Evolutionary conservation across 441 rosid species (phyloP).

Genomic region (Populus hybrid): DNA sequence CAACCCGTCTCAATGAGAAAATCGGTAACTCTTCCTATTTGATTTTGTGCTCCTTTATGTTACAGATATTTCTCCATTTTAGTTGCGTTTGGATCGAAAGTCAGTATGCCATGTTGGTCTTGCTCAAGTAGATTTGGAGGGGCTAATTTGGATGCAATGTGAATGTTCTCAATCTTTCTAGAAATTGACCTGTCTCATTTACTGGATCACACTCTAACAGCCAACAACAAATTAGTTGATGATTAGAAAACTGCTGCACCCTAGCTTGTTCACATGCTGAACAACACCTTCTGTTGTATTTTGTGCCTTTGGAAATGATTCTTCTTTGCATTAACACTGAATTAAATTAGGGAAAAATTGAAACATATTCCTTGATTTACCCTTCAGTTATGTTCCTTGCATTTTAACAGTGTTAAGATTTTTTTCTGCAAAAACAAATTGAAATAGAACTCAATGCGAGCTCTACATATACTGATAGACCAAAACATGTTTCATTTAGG

Average conservation of each 20-base stretch:
- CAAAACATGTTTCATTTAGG: neutral
- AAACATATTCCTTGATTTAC: neutral
- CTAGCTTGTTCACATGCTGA: neutral
- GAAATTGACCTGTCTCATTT: neutral
- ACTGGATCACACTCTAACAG: neutral
- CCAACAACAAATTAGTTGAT: neutral
- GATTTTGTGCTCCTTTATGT: neutral
- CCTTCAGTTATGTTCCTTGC: neutral
- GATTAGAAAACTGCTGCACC: neutral
- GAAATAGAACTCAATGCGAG: neutral
- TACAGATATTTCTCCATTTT: neutral
- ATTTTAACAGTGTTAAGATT: neutral
- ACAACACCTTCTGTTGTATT: neutral
- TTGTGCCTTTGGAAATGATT: neutral
- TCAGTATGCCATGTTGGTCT: neutral
- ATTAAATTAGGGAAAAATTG: neutral
- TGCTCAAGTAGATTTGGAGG: neutral
- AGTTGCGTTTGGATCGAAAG: neutral
- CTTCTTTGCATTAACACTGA: neutral
- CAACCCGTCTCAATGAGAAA: slow-evolving; percentile 33
- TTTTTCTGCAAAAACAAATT: neutral
- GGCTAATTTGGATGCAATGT: neutral
- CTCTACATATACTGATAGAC: neutral
- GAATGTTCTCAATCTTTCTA: neutral
- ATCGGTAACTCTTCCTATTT: slow-evolving; percentile 37